Conservation (phyloP, 805 yeast genomes). For the Pichia kluyveri region DNA sequence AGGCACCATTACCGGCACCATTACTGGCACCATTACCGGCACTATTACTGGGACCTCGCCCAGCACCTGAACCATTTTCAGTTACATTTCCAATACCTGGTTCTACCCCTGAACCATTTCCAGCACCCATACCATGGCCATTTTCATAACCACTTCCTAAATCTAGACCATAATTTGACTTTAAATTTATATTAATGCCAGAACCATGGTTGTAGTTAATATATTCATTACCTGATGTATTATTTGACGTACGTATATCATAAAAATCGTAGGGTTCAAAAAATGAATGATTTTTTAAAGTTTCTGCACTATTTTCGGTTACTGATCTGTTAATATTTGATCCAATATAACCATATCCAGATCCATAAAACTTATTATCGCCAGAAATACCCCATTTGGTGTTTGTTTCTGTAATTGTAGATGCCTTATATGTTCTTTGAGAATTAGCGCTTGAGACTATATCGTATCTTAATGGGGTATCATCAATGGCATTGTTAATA, state of each 20-base stretch:
- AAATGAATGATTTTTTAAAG: conserved; percentile 13
- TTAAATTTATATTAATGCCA: not conserved
- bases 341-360: conserved; percentile 8
- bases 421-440: no score
- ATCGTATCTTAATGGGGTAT: no score
- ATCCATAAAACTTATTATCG: no score
- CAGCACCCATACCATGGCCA: conserved; percentile 1
- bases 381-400: no score
- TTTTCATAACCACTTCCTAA: conserved; percentile 1
- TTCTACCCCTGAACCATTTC: conserved; percentile 1
- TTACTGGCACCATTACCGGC: conserved; percentile 7
- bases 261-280: conserved; percentile 8
- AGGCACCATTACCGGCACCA: no score
- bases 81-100: conserved; percentile 4
- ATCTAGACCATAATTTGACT: not conserved
- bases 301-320: not conserved
- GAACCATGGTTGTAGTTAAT: not conserved
- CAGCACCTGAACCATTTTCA: conserved; percentile 9
- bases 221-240: not conserved
- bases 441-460: no score
- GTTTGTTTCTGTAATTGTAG: no score
- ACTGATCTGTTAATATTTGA: not conserved
- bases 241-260: conserved; percentile 1
- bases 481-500: no score
- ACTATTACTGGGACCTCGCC: conserved; percentile 4